A percentile compares a stretch with the other conserved stretches of the same genome.
These are phyloP conservation scores for Roridomyces roridus DNA, from an alignment of 768 basidiomycete genomes.

Conservation along the genomic window DNA sequence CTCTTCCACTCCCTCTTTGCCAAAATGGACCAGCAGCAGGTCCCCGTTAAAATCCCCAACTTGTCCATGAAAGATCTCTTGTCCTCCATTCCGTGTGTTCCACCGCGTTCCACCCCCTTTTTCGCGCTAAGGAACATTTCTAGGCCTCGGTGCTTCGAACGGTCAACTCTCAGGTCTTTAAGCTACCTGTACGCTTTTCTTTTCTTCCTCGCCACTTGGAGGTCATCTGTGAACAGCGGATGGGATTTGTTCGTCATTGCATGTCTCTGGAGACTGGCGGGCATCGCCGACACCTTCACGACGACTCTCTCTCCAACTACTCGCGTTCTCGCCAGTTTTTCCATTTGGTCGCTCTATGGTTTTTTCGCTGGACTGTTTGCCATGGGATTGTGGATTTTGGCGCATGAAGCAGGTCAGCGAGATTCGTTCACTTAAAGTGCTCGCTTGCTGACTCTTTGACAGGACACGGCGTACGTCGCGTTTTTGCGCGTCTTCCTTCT, in stretches of 20 bases:
- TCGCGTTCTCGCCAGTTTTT: constrained; percentile 65
- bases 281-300: constrained; percentile 66
- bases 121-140: background rate
- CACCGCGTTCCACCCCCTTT: background rate
- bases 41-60: constrained; percentile 73
- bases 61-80: constrained; percentile 89
- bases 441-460: constrained; percentile 60
- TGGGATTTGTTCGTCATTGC: constrained; percentile 81
- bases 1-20: constrained; percentile 2
- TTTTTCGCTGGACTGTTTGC: constrained; percentile 85
- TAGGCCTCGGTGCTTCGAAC: constrained; percentile 88
- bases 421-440: background rate
- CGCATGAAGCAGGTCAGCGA: constrained; percentile 21
- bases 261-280: constrained; percentile 70
- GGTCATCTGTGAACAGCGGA: constrained; percentile 47
- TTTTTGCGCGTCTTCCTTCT: background rate
- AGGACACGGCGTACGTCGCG: constrained; percentile 65
- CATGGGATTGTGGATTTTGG: constrained; percentile 79
- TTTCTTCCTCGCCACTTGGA: background rate
- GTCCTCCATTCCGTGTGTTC: constrained; percentile 79
- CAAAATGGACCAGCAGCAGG: constrained; percentile 48
- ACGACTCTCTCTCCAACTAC: constrained; percentile 62
- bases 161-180: constrained; percentile 81
- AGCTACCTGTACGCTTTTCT: constrained; percentile 70
- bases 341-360: constrained; percentile 82